Evolutionary conservation across 495 filamentous ascomycete species (phyloP).

Genomic region (Pseudomonodictys pantanalensis): DNA sequence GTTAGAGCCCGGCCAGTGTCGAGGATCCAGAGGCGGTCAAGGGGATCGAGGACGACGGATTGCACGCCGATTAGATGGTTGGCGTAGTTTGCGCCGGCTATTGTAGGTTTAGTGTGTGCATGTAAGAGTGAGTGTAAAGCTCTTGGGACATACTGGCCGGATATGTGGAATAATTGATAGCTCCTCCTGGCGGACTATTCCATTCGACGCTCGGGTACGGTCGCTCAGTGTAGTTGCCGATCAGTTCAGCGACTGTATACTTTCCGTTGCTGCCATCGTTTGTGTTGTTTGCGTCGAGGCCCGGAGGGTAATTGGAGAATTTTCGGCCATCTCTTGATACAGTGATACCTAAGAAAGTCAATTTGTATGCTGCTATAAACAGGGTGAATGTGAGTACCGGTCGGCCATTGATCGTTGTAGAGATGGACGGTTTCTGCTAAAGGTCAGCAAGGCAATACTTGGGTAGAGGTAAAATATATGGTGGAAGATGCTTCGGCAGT

Average conservation of each 20-base stretch:
- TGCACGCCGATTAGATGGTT: conserved; percentile 49
- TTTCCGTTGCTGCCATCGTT: conserved; percentile 34
- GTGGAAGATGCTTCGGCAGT: too few relatives aligned
- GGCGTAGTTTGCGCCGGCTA: conserved; percentile 42
- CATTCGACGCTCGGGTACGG: conserved; percentile 45
- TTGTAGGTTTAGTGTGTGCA: background rate
- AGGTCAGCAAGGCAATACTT: too few relatives aligned
- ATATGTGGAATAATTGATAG: conserved; percentile 47
- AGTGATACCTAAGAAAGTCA: conserved; percentile 35
- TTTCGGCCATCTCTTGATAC: conserved; percentile 46
- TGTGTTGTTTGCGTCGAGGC: conserved; percentile 43
- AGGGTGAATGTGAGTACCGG: conserved; percentile 19
- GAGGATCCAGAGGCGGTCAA: conserved; percentile 49
- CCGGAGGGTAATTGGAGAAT: conserved; percentile 50
- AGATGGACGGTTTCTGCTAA: conserved; percentile 37
- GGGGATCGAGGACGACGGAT: conserved; percentile 46
- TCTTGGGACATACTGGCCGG: conserved; percentile 26
- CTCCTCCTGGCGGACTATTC: conserved; percentile 46
- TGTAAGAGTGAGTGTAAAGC: background rate
- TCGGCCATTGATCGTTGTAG: conserved; percentile 41
- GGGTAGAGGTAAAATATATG: too few relatives aligned
- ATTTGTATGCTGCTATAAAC: background rate
- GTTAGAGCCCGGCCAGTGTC: conserved; percentile 48
- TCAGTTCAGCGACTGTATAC: conserved; percentile 49
- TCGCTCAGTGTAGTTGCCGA: conserved; percentile 40